Evolutionary conservation across 345 rosid genomes (phyloP).

Genomic region (Brassica incana): DNA sequence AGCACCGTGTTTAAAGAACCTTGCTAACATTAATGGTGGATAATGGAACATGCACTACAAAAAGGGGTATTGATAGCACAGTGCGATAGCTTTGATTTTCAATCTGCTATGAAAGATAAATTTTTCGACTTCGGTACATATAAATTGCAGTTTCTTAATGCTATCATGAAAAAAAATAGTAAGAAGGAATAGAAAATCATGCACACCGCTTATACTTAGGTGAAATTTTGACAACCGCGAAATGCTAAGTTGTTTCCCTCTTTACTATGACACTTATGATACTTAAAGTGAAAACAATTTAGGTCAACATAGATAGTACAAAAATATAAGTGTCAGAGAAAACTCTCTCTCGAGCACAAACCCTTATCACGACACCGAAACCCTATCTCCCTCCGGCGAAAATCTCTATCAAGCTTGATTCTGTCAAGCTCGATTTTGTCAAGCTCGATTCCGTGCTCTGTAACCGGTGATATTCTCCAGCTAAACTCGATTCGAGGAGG

Average conservation of each 20-base stretch:
- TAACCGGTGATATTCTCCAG: background rate
- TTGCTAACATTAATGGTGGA: no score
- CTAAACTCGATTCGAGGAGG: background rate
- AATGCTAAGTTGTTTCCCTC: background rate
- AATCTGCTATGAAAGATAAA: background rate
- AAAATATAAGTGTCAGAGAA: background rate
- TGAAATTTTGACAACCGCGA: background rate
- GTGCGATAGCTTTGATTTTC: background rate
- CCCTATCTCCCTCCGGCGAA: background rate
- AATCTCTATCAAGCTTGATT: no score
- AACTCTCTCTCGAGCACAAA: no score
- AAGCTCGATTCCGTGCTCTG: background rate
- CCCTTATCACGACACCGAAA: background rate
- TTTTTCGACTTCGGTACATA: background rate
- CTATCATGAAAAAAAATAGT: background rate
- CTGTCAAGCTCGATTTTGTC: background rate
- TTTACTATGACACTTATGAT: background rate
- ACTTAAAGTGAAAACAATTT: background rate
- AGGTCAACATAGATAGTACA: background rate
- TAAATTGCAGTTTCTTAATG: background rate
- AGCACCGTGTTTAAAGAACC: no score
- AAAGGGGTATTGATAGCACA: background rate
- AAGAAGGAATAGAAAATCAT: background rate
- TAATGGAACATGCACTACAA: background rate
- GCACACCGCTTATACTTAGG: background rate